Evolutionary conservation across 371 early-diverging fungal species (phyloP).

Genomic region (Basidiobolus meristosporus): DNA sequence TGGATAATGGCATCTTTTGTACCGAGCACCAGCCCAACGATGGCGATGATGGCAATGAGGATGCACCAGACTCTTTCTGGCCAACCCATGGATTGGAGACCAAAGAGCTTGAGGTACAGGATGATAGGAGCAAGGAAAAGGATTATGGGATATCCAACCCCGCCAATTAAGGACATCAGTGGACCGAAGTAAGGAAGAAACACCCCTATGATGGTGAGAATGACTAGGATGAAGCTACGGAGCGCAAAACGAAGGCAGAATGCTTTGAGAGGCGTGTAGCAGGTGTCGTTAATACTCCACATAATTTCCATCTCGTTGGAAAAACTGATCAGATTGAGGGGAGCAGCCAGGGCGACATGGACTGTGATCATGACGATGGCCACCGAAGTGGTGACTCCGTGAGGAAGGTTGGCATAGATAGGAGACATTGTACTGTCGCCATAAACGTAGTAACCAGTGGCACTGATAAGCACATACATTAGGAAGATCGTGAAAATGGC

Average conservation of each 20-base stretch:
- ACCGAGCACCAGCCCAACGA: slow-evolving; percentile 57
- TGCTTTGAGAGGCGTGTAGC: slow-evolving; percentile 17
- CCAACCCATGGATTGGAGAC: slow-evolving; percentile 25
- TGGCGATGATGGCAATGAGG: slow-evolving; percentile 35
- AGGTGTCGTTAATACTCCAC: slow-evolving; percentile 15
- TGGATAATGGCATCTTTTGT: slow-evolving; percentile 35
- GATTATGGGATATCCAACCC: slow-evolving; percentile 50
- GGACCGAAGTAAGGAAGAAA: slow-evolving; percentile 60
- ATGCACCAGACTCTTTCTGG: slow-evolving; percentile 31
- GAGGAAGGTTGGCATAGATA: slow-evolving; percentile 49
- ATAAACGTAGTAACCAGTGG: slow-evolving; percentile 64
- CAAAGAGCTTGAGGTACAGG: slow-evolving; percentile 56
- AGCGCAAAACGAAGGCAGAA: slow-evolving; percentile 27
- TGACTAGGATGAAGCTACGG: slow-evolving; percentile 25
- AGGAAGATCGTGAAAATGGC: slow-evolving; percentile 50
- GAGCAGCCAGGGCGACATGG: slow-evolving; percentile 68
- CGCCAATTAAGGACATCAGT: slow-evolving; percentile 67
- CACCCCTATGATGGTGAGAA: slow-evolving; percentile 33
- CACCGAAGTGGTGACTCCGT: slow-evolving; percentile 30
- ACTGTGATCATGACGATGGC: slow-evolving; percentile 58
- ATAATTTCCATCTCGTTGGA: slow-evolving; percentile 7
- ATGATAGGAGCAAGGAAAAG: slow-evolving; percentile 70
- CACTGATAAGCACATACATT: slow-evolving; percentile 57
- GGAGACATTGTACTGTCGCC: slow-evolving; percentile 47
- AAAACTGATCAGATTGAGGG: slow-evolving; percentile 62